phyloP scores from a whole-genome alignment of 2,329 filamentous ascomycete genomes.

The Aciculosporium take region DNA sequence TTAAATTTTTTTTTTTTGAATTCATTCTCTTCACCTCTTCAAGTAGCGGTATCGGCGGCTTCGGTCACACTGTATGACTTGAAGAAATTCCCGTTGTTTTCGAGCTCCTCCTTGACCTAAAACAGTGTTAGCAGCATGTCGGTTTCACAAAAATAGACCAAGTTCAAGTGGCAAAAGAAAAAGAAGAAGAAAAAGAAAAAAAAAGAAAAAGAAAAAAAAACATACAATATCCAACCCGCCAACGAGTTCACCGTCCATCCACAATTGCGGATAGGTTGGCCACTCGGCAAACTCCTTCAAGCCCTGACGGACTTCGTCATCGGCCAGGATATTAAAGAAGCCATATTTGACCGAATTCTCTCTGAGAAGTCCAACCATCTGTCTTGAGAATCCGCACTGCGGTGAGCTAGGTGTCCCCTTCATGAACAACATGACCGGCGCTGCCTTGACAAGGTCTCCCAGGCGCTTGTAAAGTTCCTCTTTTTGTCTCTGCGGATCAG shows the following conservation, averaged over 20 bases:
- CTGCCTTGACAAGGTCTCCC: conserved; percentile 77
- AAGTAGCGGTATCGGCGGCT: conserved; percentile 24
- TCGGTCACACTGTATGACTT: conserved; percentile 50
- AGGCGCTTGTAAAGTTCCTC: conserved; percentile 76
- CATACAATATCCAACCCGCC: conserved; percentile 92
- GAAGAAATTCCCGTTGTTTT: conserved; percentile 71
- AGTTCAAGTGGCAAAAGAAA: not conserved
- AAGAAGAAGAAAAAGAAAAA: not conserved
- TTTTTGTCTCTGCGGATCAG: conserved; percentile 48
- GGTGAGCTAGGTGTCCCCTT: conserved; percentile 83
- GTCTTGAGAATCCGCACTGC: conserved; percentile 85
- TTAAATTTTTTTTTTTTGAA: not conserved
- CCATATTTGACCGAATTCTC: conserved; percentile 91
- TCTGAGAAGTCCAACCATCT: conserved; percentile 72
- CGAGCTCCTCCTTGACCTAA: conserved; percentile 86
- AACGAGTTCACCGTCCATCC: conserved; percentile 78
- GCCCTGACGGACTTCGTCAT: conserved; percentile 92
- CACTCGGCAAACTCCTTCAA: conserved; percentile 97
- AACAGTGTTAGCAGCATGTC: not conserved
- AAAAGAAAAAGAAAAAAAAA: conserved; percentile 7
- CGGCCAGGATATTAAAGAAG: conserved; percentile 97
- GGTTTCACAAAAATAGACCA: not conserved
- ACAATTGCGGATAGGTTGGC: conserved; percentile 94
- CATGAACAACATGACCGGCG: conserved; percentile 98
- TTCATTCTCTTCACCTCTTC: too few species aligned